Conservation (phyloP, 495 filamentous ascomycete genomes). For the Chlorociboria aeruginascens region DNA sequence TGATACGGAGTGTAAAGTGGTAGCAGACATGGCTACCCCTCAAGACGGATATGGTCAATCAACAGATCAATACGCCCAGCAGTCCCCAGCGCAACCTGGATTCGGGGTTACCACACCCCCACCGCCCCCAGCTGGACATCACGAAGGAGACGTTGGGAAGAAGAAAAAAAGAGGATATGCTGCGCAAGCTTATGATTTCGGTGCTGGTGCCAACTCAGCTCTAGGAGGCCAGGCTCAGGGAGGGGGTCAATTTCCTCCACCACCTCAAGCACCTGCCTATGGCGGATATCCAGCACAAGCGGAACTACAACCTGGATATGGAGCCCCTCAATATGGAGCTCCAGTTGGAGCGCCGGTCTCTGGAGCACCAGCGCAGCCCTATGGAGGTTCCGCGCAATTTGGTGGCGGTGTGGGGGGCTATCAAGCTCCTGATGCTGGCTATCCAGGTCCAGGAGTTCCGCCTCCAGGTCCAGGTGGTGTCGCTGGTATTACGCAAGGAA, state of each 20-base stretch:
- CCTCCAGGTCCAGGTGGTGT: constrained; percentile 46
- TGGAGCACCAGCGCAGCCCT: constrained; percentile 13
- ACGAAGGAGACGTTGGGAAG: constrained; percentile 42
- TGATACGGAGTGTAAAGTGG: background rate
- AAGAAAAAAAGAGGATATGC: constrained; percentile 90
- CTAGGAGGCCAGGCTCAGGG: constrained; percentile 43
- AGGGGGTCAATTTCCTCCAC: constrained; percentile 24
- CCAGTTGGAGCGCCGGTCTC: constrained; percentile 28
- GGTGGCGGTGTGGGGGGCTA: constrained; percentile 38
- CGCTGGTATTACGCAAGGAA: constrained; percentile 66
- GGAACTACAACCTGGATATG: constrained; percentile 32
- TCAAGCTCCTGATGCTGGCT: constrained; percentile 54
- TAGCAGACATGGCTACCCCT: constrained; percentile 36
- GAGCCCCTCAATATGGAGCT: constrained; percentile 50
- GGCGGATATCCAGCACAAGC: constrained; percentile 15
- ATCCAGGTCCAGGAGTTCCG: constrained; percentile 34
- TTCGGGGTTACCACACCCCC: constrained; percentile 26
- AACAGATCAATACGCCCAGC: constrained; percentile 28
- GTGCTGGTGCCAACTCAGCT: constrained; percentile 74
- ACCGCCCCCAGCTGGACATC: constrained; percentile 26
- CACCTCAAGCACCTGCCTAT: constrained; percentile 17
- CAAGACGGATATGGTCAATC: constrained; percentile 50
- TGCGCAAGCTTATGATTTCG: constrained; percentile 87
- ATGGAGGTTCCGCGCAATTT: constrained; percentile 12
- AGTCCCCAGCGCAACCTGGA: constrained; percentile 23